phyloP scores from a whole-genome alignment of 1,139 yeast genomes.

The Debaryomyces robertsiae region DNA sequence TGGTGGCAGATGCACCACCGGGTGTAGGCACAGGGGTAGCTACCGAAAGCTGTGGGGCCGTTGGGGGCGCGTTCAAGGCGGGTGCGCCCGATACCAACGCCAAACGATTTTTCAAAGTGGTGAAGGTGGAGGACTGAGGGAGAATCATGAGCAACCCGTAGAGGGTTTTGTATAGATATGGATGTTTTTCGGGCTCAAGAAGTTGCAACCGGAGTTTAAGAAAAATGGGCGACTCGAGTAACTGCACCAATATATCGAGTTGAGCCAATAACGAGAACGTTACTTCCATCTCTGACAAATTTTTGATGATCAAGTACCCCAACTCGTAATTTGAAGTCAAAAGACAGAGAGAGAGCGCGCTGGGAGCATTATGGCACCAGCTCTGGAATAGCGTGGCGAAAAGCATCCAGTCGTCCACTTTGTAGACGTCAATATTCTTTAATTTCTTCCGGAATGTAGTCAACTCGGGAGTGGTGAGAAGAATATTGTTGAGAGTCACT shows the following conservation, averaged over 20 bases:
- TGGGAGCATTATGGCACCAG: conserved; percentile 93
- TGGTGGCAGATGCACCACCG: conserved; percentile 14
- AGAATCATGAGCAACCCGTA: conserved; percentile 92
- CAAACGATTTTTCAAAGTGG: conserved; percentile 74
- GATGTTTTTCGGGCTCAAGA: conserved; percentile 82
- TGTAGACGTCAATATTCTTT: conserved; percentile 47
- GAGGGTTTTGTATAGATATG: conserved; percentile 80
- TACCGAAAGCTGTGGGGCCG: conserved; percentile 18
- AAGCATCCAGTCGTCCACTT: conserved; percentile 65
- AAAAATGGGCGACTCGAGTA: conserved; percentile 82
- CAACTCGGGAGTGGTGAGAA: conserved; percentile 87
- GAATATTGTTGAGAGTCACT: conserved; percentile 82
- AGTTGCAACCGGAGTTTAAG: conserved; percentile 84
- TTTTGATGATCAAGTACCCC: conserved; percentile 78
- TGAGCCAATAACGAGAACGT: conserved; percentile 73
- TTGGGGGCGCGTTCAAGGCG: conserved; percentile 19
- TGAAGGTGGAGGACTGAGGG: conserved; percentile 95
- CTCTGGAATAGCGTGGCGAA: conserved; percentile 81
- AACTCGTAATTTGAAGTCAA: conserved; percentile 88
- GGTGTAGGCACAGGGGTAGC: conserved; percentile 29
- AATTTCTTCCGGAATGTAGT: conserved; percentile 68
- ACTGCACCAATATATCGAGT: conserved; percentile 76
- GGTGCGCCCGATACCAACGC: conserved; percentile 44
- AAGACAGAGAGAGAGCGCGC: conserved; percentile 82
- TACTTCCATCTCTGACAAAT: conserved; percentile 73